phyloP scores from a whole-genome alignment of 306 rosid species.

The Hippophae gyantsensis region DNA sequence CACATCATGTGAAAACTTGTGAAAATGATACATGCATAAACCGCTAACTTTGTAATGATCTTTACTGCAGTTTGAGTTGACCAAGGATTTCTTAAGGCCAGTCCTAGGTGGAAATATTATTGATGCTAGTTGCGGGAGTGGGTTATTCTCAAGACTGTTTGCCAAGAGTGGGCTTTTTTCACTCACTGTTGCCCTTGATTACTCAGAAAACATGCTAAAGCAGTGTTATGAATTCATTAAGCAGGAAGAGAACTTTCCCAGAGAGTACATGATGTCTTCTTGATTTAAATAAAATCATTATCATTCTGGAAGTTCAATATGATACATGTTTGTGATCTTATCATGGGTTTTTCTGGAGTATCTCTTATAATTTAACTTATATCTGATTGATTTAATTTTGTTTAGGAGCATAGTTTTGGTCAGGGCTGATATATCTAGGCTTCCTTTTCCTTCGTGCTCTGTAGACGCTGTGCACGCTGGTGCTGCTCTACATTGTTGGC shows the following conservation, averaged over 20 bases:
- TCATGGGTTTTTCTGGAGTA: background rate
- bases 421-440: constrained; percentile 88
- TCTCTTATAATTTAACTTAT: constrained; percentile 12
- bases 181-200: constrained; percentile 73
- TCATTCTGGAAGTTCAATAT: background rate
- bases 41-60: constrained; percentile 9
- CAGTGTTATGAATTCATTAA: constrained; percentile 71
- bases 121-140: constrained; percentile 94
- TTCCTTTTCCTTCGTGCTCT: constrained; percentile 80
- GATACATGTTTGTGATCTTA: background rate
- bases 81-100: constrained; percentile 58
- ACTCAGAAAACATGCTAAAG: constrained; percentile 86
- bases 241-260: constrained; percentile 73
- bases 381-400: constrained; percentile 13
- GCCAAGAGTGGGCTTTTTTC: constrained; percentile 84
- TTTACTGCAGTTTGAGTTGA: constrained; percentile 72
- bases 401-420: constrained; percentile 60
- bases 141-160: constrained; percentile 78
- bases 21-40: background rate
- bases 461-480: constrained; percentile 93
- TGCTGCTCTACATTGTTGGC: constrained; percentile 96
- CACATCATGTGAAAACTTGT: background rate
- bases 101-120: constrained; percentile 72
- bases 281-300: constrained; percentile 10
- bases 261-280: constrained; percentile 42